Conservation (phyloP, 805 yeast species). For the Pichia kluyveri region DNA sequence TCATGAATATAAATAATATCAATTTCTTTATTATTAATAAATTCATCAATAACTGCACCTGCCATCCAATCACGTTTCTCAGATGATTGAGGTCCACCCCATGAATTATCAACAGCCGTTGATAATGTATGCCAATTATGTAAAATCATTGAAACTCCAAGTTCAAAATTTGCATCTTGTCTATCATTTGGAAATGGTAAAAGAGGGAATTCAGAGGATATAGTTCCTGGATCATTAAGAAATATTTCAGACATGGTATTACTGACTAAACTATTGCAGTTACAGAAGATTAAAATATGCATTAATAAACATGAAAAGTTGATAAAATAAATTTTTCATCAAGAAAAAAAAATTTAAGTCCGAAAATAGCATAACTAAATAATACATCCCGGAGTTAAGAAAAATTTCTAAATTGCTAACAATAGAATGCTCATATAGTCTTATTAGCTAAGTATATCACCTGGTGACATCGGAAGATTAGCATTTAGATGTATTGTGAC, state of each 20-base stretch:
- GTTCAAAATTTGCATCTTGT: constrained; percentile 79
- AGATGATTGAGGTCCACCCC: constrained; percentile 93
- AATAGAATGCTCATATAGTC: too few relatives aligned
- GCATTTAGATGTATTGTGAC: too few relatives aligned
- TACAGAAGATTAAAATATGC: too few relatives aligned
- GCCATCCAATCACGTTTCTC: constrained; percentile 95
- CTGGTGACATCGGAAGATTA: too few relatives aligned
- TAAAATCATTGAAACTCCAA: constrained; percentile 89
- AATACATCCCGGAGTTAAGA: too few relatives aligned
- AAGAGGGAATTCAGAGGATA: constrained; percentile 20
- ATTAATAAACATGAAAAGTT: too few relatives aligned
- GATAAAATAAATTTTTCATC: too few relatives aligned
- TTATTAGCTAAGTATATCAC: too few relatives aligned
- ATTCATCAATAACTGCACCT: constrained; percentile 72
- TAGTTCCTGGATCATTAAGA: constrained; percentile 27
- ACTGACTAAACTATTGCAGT: too few relatives aligned
- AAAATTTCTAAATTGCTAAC: too few relatives aligned
- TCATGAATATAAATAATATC: constrained; percentile 80
- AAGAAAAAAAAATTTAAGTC: too few relatives aligned
- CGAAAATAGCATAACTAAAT: too few relatives aligned
- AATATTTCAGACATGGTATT: constrained; percentile 14
- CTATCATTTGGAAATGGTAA: constrained; percentile 36
- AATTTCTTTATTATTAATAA: constrained; percentile 50
- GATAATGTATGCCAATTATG: constrained; percentile 82
- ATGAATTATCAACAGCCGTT: constrained; percentile 81